Evolutionary conservation across 176 grass and related monocot species (phyloP).

Genomic region (Luzula sylvatica): DNA sequence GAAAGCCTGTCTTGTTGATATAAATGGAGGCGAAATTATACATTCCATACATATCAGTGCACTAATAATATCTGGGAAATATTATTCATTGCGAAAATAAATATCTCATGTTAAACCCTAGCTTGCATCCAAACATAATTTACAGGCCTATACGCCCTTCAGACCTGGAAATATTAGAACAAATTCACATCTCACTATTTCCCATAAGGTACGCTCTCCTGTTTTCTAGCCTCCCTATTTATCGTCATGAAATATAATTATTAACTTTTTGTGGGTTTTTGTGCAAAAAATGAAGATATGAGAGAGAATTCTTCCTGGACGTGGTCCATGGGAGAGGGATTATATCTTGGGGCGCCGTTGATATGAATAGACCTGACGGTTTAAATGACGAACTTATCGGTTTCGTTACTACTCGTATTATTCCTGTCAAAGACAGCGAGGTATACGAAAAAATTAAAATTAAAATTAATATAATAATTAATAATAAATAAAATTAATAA

Average conservation of each 20-base stretch:
- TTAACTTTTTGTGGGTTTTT: background rate
- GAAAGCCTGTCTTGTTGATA: background rate
- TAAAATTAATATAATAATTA: background rate
- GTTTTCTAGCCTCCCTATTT: conserved; percentile 7
- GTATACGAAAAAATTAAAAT: conserved; percentile 20
- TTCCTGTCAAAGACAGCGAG: conserved; percentile 78
- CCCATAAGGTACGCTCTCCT: conserved; percentile 54
- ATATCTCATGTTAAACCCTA: conserved; percentile 90
- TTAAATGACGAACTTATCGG: conserved; percentile 70
- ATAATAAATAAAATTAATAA: background rate
- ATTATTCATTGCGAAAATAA: conserved; percentile 25
- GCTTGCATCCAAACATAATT: conserved; percentile 53
- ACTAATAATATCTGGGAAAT: background rate
- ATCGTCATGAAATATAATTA: conserved; percentile 7
- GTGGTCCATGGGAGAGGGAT: conserved; percentile 80
- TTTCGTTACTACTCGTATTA: conserved; percentile 79
- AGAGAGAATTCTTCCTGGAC: conserved; percentile 93
- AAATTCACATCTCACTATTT: conserved; percentile 79
- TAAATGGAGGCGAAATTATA: conserved; percentile 2
- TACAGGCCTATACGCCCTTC: conserved; percentile 87
- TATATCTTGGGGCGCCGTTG: conserved; percentile 85
- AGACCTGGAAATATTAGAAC: conserved; percentile 80
- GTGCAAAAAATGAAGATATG: conserved; percentile 43
- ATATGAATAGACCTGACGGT: conserved; percentile 61
- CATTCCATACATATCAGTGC: background rate